Percentiles rank a stretch among this genome's conserved stretches.
phyloP scores from a whole-genome alignment of 2,329 filamentous ascomycete species.

The Nemania bipapillata region DNA sequence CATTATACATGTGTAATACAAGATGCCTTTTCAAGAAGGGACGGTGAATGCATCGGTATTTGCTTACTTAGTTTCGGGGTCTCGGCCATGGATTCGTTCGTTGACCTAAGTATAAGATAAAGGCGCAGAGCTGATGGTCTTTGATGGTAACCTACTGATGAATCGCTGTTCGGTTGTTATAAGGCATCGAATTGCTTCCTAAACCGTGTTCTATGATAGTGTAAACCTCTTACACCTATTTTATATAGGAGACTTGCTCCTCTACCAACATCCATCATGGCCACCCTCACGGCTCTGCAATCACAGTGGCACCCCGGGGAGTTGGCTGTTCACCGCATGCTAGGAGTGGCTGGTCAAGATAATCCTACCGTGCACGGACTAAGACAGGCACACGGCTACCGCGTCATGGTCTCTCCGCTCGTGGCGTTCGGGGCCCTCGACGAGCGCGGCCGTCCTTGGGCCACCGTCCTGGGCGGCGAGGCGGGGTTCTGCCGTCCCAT shows the following conservation, averaged over 20 bases:
- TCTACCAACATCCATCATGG: slow-evolving; percentile 39
- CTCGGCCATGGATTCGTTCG: neutral
- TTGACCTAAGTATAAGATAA: neutral
- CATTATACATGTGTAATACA: neutral
- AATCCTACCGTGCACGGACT: slow-evolving; percentile 77
- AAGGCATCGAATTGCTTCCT: neutral
- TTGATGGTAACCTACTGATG: too few species aligned
- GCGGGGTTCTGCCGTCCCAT: slow-evolving; percentile 73
- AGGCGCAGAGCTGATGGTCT: neutral
- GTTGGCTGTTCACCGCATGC: slow-evolving; percentile 68
- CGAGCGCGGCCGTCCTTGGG: slow-evolving; percentile 74
- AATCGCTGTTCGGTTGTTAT: neutral
- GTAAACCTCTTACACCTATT: neutral
- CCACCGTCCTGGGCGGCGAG: slow-evolving; percentile 80
- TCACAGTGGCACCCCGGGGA: slow-evolving; percentile 73
- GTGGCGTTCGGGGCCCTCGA: slow-evolving; percentile 80
- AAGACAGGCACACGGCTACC: slow-evolving; percentile 67
- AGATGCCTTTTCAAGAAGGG: neutral
- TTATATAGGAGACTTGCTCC: neutral
- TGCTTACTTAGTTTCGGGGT: neutral
- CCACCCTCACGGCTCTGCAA: slow-evolving; percentile 28
- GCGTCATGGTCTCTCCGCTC: slow-evolving; percentile 72
- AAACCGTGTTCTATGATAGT: neutral
- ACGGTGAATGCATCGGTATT: slow-evolving; percentile 1
- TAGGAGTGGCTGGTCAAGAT: slow-evolving; percentile 65